These are phyloP conservation scores for Aspergillus sojae DNA, from an alignment of 2,329 filamentous ascomycete species.

Conservation along the genomic window DNA sequence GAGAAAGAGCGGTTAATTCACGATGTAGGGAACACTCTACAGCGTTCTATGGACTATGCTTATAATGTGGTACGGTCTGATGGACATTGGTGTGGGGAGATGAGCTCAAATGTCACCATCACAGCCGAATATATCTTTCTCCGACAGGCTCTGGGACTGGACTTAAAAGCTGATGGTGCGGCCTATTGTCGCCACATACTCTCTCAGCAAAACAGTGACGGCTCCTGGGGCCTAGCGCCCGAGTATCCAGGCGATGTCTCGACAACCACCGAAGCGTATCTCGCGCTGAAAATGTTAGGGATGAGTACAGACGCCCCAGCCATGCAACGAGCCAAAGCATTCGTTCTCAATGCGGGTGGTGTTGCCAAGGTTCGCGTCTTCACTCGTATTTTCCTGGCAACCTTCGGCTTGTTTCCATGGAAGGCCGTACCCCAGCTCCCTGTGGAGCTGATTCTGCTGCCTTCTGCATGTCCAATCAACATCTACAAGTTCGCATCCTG, in stretches of 20 bases:
- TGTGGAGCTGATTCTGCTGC: constrained; percentile 37
- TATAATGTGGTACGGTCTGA: constrained; percentile 5
- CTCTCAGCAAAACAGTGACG: constrained; percentile 30
- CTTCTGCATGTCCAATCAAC: constrained; percentile 28
- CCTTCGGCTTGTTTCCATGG: constrained; percentile 41
- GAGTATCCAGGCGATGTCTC: constrained; percentile 27
- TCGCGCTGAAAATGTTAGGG: constrained; percentile 39
- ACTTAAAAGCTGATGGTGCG: constrained; percentile 14
- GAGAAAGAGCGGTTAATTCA: neutral
- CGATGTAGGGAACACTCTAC: neutral
- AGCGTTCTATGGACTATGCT: neutral
- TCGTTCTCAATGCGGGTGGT: constrained; percentile 30
- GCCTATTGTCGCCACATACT: constrained; percentile 17
- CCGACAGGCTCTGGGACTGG: constrained; percentile 24
- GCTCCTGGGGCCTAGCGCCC: constrained; percentile 35
- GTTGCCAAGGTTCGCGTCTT: constrained; percentile 34
- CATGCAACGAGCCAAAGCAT: constrained; percentile 25
- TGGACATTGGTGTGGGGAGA: constrained; percentile 32
- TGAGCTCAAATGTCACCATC: constrained; percentile 23
- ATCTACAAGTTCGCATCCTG: constrained; percentile 34
- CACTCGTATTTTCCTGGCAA: constrained; percentile 34
- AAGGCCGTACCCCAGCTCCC: constrained; percentile 34
- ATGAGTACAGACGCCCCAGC: constrained; percentile 12
- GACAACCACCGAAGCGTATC: constrained; percentile 35
- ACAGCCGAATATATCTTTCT: constrained; percentile 34